Evolutionary conservation across 257 asterid genomes (phyloP).

Genomic region (Nicotiana noctiflora): DNA sequence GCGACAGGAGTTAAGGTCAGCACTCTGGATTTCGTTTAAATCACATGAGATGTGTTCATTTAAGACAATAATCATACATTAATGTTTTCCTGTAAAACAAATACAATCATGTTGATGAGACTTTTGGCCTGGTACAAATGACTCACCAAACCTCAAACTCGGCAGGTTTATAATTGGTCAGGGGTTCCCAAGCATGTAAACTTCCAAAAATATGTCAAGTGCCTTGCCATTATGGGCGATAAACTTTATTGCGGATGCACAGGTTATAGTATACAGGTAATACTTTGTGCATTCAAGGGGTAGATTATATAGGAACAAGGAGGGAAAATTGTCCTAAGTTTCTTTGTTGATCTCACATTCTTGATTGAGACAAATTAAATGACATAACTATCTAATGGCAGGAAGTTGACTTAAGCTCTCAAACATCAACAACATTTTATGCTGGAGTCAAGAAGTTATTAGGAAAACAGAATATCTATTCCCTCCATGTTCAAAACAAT

Average conservation of each 20-base stretch:
- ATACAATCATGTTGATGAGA: background rate
- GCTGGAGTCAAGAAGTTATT: constrained; percentile 59
- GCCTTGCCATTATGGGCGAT: constrained; percentile 43
- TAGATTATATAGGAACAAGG: background rate
- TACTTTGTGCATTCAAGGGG: background rate
- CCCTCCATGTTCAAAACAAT: constrained; percentile 41
- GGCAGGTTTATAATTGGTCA: constrained; percentile 70
- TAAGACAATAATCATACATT: background rate
- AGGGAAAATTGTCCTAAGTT: background rate
- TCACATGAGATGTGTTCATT: background rate
- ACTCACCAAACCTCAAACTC: constrained; percentile 1
- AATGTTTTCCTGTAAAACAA: background rate
- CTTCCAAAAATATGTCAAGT: constrained; percentile 64
- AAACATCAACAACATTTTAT: constrained; percentile 46
- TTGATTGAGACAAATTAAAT: background rate
- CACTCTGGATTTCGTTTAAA: background rate
- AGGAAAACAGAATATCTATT: constrained; percentile 60
- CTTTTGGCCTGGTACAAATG: background rate
- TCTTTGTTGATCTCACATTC: background rate
- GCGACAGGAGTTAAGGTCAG: constrained; percentile 69
- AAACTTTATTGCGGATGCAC: constrained; percentile 77
- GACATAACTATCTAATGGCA: constrained; percentile 20
- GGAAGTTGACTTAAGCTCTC: constrained; percentile 66
- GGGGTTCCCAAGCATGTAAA: constrained; percentile 50
- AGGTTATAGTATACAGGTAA: constrained; percentile 60